Percentiles rank a stretch among this genome's conserved stretches.
These are phyloP conservation scores for Botrytis porri DNA, from an alignment of 2,329 filamentous ascomycete genomes.

Conservation along the genomic window DNA sequence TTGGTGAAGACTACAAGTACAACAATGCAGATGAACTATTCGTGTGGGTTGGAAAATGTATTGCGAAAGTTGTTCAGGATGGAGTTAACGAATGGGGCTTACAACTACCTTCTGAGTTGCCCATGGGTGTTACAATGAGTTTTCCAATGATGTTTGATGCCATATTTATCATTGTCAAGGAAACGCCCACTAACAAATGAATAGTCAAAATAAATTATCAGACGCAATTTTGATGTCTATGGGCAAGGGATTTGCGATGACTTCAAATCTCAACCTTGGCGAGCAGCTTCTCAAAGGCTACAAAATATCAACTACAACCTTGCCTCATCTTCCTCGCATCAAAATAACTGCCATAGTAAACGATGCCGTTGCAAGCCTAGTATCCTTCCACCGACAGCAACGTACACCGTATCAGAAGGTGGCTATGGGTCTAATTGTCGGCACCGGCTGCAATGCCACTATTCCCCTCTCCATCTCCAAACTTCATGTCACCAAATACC, in stretches of 20 bases:
- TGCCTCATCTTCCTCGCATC: slow-evolving; percentile 57
- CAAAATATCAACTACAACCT: slow-evolving; percentile 41
- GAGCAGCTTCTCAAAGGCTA: slow-evolving; percentile 59
- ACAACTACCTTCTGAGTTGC: slow-evolving; percentile 45
- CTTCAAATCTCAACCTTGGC: slow-evolving; percentile 58
- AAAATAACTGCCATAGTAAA: slow-evolving; percentile 75
- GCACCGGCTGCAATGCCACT: slow-evolving; percentile 78
- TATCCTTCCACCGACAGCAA: slow-evolving; percentile 71
- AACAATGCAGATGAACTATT: slow-evolving; percentile 74
- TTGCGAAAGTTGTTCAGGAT: slow-evolving; percentile 67
- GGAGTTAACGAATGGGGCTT: slow-evolving; percentile 47
- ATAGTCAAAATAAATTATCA: slow-evolving; percentile 55
- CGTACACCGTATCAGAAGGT: slow-evolving; percentile 60
- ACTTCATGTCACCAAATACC: slow-evolving; percentile 62
- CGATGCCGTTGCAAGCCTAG: slow-evolving; percentile 75
- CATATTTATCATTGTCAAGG: not conserved
- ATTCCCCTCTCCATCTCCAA: slow-evolving; percentile 64
- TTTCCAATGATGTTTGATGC: slow-evolving; percentile 57
- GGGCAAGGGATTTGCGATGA: slow-evolving; percentile 68
- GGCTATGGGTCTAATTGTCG: slow-evolving; percentile 77
- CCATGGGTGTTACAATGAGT: slow-evolving; percentile 67
- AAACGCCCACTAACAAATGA: slow-evolving; percentile 17
- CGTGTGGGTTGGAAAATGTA: slow-evolving; percentile 75
- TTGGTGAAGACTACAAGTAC: slow-evolving; percentile 68
- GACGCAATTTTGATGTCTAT: slow-evolving; percentile 64